A percentile compares a stretch with the other conserved stretches of the same genome.
These are phyloP conservation scores for Fusarium sp. DNA, from an alignment of 2,329 filamentous ascomycete genomes.

Conservation along the genomic window DNA sequence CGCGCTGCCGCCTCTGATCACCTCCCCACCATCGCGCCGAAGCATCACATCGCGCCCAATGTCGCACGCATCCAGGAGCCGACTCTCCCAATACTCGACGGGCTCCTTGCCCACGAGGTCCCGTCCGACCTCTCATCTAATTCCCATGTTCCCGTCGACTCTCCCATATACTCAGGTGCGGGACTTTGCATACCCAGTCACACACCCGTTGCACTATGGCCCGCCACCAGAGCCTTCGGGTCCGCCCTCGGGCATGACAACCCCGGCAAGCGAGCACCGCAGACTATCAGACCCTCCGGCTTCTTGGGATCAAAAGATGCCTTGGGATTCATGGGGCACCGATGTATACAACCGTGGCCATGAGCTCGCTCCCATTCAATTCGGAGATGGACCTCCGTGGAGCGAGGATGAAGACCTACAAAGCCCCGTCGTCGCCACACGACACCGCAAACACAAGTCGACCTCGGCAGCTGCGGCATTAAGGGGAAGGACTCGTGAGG, in stretches of 20 bases:
- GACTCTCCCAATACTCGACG: slow-evolving; percentile 86
- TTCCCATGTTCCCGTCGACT: slow-evolving; percentile 86
- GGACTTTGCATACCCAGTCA: slow-evolving; percentile 90
- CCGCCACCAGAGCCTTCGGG: slow-evolving; percentile 80
- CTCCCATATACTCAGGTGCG: slow-evolving; percentile 90
- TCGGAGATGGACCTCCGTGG: slow-evolving; percentile 90
- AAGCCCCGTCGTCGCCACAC: slow-evolving; percentile 86
- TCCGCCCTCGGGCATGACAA: slow-evolving; percentile 83
- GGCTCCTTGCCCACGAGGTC: slow-evolving; percentile 77
- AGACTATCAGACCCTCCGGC: slow-evolving; percentile 86
- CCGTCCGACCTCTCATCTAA: slow-evolving; percentile 83
- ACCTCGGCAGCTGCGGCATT: slow-evolving; percentile 62
- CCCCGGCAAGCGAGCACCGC: slow-evolving; percentile 82
- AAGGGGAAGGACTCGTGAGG: slow-evolving; percentile 59
- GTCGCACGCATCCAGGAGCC: slow-evolving; percentile 83
- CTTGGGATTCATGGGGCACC: slow-evolving; percentile 68
- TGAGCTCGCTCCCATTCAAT: slow-evolving; percentile 84
- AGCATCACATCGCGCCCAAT: slow-evolving; percentile 73
- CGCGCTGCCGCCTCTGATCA: slow-evolving; percentile 67
- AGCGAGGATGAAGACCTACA: slow-evolving; percentile 96
- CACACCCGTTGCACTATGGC: slow-evolving; percentile 92
- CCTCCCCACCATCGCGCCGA: slow-evolving; percentile 68
- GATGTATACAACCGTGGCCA: slow-evolving; percentile 70
- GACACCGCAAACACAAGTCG: slow-evolving; percentile 88
- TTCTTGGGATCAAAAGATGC: slow-evolving; percentile 77